Evolutionary conservation across 495 filamentous ascomycete species (phyloP), one percentile per base, ranked within the genome.

Genomic region (Lentithecium fluviatile): DNA sequence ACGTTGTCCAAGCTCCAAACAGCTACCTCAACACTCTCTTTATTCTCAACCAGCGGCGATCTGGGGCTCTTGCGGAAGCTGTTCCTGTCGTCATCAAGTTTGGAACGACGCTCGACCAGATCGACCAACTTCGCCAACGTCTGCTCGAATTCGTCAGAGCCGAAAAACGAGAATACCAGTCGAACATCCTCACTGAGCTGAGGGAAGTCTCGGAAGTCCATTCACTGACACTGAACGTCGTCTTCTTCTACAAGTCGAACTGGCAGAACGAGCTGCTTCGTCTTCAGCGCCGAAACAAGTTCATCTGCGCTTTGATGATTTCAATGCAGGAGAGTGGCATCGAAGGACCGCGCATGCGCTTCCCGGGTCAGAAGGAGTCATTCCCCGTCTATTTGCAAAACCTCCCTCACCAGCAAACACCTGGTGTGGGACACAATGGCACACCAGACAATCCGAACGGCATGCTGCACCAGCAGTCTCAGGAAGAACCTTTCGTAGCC

Each of bases 181-280:
- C 80, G 52, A 91, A 91, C 64, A 93, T 97, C 57, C 81, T 97
- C 46, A 97, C 94, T 1, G 93, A 97, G 69, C 78, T 98, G 24
- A 81, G 83, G 15, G 79, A 80, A 24, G 80, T 87, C n/a, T 76
- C 76, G 13, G 83, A 87, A 51, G 83, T 80, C 43, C 83, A 88
- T 78, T 81, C 79, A 13, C 75, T 97, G 66, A 96, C 88, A 10
- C 80, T 98, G 58, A 97, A 97, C 73, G 85, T 98, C 52, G 87
- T 97, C 62, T 97, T 96, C 77, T 96, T 97, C 76, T 96, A 96
- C 80, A 98, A 97, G 71, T 90, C 88, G 51, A 96, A 87, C 68
- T 88, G 85, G 84, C 92, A 97, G 68, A 97, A 97, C 74, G 94
- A 98, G 69, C 80, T 93, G 45, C 79, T 96, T 21, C 90, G 94